Evolutionary conservation across 768 basidiomycete species (phyloP), one percentile per base, ranked within the genome.

Genomic region (Boletus bicolor): DNA sequence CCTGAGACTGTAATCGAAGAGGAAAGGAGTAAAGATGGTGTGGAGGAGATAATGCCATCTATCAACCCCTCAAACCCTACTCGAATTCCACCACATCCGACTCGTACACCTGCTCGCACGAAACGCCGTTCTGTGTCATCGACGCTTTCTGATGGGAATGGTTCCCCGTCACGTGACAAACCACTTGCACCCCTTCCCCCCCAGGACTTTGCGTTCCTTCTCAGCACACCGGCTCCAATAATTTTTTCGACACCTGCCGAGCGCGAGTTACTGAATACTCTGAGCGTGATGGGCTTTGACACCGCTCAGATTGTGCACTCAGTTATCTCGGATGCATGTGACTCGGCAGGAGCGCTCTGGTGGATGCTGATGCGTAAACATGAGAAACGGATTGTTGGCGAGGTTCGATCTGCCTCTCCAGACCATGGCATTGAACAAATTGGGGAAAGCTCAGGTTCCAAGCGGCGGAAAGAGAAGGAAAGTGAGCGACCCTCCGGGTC

Each of bases 101-200:
- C 85, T 24, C 89, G 95, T 11, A 99, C 96, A 0, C 96, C 96
- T 5, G 93, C 87, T 4, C 84, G 95, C 11, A 98, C 96, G 3
- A 99, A 99, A 69, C 87, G 96, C 5, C 89, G 96, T 24, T 97
- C 94, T 2, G 88, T 98, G 6, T 96, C 94, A 1, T 96, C 93
- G 2, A 87, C 85, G 7, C 75, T 93, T 56, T 89, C 89, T 34
- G 84, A 87, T 49, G 76, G 80, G 9, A 76, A 80, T 10, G 75
- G 75, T 10, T 81, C 83, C 0, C 79, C 81, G 1, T 73, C 73
- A 0, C 68, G 70, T 4, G 83, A 86, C 17, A 84, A 80, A 47
- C 58, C 69, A 19, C 66, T 73, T 17, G 54, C 75, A 64, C 57
- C 73, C 53, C 59, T 76, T 65, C 64, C 75, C 57, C 66, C 74